A percentile compares a stretch with the other conserved stretches of the same genome.
These are phyloP conservation scores for Tuber umbilicatum DNA, from an alignment of 495 filamentous ascomycete species.

Conservation along the genomic window DNA sequence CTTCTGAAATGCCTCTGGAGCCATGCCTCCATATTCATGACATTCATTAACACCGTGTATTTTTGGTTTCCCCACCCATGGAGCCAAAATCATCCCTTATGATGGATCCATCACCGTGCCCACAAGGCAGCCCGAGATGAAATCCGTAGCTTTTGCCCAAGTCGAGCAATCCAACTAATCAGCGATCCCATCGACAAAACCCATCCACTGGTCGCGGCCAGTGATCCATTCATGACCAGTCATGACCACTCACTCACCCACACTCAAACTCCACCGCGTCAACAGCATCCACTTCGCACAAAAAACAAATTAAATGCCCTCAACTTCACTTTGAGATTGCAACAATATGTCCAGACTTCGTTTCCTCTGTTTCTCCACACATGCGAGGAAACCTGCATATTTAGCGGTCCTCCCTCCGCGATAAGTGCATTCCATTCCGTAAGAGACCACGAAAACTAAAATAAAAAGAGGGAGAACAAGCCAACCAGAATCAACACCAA, in stretches of 20 bases:
- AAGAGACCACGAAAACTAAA: neutral
- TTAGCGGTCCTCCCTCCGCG: neutral
- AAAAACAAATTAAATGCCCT: neutral
- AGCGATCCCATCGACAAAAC: neutral
- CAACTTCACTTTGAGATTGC: neutral
- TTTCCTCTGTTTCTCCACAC: neutral
- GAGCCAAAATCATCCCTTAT: neutral
- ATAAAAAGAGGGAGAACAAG: neutral
- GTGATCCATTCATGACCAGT: neutral
- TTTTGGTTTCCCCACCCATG: neutral
- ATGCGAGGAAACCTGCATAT: neutral
- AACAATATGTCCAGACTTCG: neutral
- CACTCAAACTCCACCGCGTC: neutral
- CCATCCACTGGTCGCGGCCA: neutral
- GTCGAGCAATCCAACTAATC: neutral
- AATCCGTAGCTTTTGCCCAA: neutral
- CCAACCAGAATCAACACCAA: neutral
- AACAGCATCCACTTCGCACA: neutral
- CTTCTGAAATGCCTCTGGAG: neutral
- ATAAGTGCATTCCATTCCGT: neutral
- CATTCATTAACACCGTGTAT: neutral
- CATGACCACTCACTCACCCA: neutral
- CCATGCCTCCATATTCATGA: neutral
- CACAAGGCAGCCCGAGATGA: neutral
- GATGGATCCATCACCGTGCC: neutral